Evolutionary conservation across 441 rosid species (phyloP), one percentile per base, ranked within the genome.

Genomic region (Sinapis alba): DNA sequence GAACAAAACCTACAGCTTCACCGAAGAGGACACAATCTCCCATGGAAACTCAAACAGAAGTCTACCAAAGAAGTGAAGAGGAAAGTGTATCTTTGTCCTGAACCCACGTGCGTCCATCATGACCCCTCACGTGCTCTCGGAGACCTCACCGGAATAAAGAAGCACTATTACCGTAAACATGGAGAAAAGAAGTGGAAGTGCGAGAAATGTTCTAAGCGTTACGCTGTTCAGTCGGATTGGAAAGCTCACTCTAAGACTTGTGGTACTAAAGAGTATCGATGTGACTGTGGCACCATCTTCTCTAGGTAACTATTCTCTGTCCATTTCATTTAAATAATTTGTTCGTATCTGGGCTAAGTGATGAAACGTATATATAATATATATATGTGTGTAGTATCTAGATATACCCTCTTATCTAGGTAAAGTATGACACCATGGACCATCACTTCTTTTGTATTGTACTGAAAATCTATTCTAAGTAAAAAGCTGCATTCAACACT

Each of bases 131-230:
- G 96, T 72, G 91, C 98, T 41, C 97, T 93, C 16, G 97, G 98
- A 0, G 98, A 93, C 82, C 92, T 93, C 26, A 91, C 96, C 12
- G 98, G 97, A 11, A 89, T 93, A 50, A 93, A 93, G 68, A 93
- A 93, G 68, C 97, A 93, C 74, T 93, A 82, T 75, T 91, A 84
- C 1, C 78, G 98, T 30, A 93, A 93, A 76, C 98, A 93, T 60
- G 96, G 98, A 2, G 92, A 88, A 79, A 91, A 91, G 76, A 91
- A 89, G 76, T 93, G 98, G 98, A 89, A 90, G 86, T 92, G 98
- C 20, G 94, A 86, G 57, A 88, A 88, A 75, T 93, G 98, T 73
- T 87, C 97, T 0, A 93, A 93, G 84, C 68, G 87, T n/a, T 93
- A 91, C 51, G 98, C 98, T 9, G 98, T 93, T 38, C 95, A 93